Conservation (phyloP, 1,139 yeast species). For the Geotrichum reessii region DNA sequence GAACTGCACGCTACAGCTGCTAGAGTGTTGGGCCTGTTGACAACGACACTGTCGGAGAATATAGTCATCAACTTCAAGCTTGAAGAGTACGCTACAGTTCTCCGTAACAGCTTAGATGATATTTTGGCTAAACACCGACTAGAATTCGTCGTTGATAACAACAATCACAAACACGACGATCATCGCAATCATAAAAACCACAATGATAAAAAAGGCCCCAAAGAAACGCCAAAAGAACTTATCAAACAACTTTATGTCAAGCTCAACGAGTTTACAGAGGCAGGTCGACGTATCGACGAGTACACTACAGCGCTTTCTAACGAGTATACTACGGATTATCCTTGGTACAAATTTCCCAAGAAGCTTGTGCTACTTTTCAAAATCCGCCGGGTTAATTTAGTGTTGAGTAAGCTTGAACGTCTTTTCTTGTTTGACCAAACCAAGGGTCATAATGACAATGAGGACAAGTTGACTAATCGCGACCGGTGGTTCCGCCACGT, state of each 20-base stretch:
- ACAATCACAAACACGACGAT: background rate
- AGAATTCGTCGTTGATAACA: background rate
- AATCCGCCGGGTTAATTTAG: conserved; percentile 35
- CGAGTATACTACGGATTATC: conserved; percentile 29
- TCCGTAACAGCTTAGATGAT: conserved; percentile 19
- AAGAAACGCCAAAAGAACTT: conserved; percentile 19
- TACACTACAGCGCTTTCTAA: conserved; percentile 29
- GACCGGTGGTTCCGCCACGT: conserved; percentile 22
- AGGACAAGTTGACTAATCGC: conserved; percentile 11
- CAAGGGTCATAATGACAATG: background rate
- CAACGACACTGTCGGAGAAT: conserved; percentile 45
- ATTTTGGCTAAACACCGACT: background rate
- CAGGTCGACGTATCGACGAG: conserved; percentile 30
- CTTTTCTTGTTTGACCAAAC: conserved; percentile 38
- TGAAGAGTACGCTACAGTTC: conserved; percentile 40
- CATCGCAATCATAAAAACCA: background rate
- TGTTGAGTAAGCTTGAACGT: conserved; percentile 47
- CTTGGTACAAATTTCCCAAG: conserved; percentile 33
- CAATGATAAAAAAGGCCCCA: background rate
- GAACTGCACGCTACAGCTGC: conserved; percentile 50
- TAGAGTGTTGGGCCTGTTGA: conserved; percentile 46
- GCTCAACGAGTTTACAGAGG: conserved; percentile 24
- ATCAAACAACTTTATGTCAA: conserved; percentile 28
- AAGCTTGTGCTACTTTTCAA: conserved; percentile 30
- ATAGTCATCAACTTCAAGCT: conserved; percentile 43